These are phyloP conservation scores for Hyphopichia pseudoburtonii DNA, from an alignment of 1,139 yeast genomes.

Conservation along the genomic window DNA sequence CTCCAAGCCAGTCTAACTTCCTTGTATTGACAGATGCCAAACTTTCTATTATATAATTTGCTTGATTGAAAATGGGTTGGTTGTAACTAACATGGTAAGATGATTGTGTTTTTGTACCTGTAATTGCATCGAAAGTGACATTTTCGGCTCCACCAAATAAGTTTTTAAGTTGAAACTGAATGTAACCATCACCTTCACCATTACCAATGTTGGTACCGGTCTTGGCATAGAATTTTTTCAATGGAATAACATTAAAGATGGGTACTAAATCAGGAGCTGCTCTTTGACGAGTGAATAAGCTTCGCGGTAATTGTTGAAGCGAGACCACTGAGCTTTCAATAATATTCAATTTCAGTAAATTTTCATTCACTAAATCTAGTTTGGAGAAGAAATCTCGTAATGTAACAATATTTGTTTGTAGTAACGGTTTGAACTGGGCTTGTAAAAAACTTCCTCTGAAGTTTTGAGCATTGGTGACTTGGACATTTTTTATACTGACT, in stretches of 20 bases:
- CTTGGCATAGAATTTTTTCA: slow-evolving; percentile 68
- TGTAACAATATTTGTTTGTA: slow-evolving; percentile 31
- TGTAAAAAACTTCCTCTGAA: slow-evolving; percentile 53
- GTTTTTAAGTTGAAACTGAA: slow-evolving; percentile 73
- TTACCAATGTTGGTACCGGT: slow-evolving; percentile 96
- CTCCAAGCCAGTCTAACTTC: slow-evolving; percentile 66
- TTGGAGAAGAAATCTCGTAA: slow-evolving; percentile 35
- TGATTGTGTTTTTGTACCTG: slow-evolving; percentile 78
- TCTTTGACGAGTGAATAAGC: slow-evolving; percentile 8
- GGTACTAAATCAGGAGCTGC: slow-evolving; percentile 50
- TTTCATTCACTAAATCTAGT: slow-evolving; percentile 44
- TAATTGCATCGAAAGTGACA: slow-evolving; percentile 69
- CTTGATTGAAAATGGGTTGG: slow-evolving; percentile 58
- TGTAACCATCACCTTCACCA: slow-evolving; percentile 92
- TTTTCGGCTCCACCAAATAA: slow-evolving; percentile 88
- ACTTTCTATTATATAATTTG: slow-evolving; percentile 55
- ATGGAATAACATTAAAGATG: slow-evolving; percentile 57
- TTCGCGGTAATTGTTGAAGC: slow-evolving; percentile 19
- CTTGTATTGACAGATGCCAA: slow-evolving; percentile 59
- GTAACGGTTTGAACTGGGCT: slow-evolving; percentile 56
- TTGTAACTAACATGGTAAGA: slow-evolving; percentile 65
- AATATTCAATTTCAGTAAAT: slow-evolving; percentile 43
- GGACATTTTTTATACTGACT: slow-evolving; percentile 45
- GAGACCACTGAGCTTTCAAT: slow-evolving; percentile 45
- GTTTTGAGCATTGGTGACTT: slow-evolving; percentile 53